A percentile compares a stretch with the other conserved stretches of the same genome.
These are phyloP conservation scores for Penicillium lagena DNA, from an alignment of 495 filamentous ascomycete species.

Conservation along the genomic window DNA sequence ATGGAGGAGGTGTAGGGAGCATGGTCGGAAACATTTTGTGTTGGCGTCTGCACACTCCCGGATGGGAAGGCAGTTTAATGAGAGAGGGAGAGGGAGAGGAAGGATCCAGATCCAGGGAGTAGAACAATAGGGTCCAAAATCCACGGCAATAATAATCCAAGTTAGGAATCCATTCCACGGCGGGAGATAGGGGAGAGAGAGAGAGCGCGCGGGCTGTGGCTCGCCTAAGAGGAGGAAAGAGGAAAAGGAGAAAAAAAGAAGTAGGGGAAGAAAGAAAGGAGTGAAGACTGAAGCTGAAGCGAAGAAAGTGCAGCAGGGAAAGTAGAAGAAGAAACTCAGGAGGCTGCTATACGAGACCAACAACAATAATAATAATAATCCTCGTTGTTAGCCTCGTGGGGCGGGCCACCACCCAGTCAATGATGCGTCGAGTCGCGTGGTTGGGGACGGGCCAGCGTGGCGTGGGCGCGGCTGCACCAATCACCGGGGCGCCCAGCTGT, in stretches of 20 bases:
- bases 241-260: background rate
- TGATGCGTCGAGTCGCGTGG: too few species aligned
- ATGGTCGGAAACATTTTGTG: conserved; percentile 36
- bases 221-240: background rate
- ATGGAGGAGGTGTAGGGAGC: conserved; percentile 57
- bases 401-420: too few species aligned
- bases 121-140: conserved; percentile 3
- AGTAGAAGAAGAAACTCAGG: conserved; percentile 8
- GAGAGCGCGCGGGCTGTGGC: background rate
- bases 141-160: conserved; percentile 6
- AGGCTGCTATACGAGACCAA: conserved; percentile 11
- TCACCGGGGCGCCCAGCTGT: background rate
- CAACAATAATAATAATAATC: conserved; percentile 9
- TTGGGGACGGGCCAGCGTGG: too few species aligned
- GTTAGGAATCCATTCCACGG: conserved; percentile 14
- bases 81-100: background rate
- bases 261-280: conserved; percentile 6
- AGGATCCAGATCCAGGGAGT: background rate
- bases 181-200: conserved; percentile 1
- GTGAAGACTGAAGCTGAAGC: conserved; percentile 8
- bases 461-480: too few species aligned
- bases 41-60: conserved; percentile 7
- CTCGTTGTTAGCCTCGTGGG: too few species aligned
- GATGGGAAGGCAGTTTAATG: background rate
- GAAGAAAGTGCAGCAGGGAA: conserved; percentile 9